These are phyloP conservation scores for Prunella vulgaris DNA, from an alignment of 257 asterid species.

Conservation along the genomic window DNA sequence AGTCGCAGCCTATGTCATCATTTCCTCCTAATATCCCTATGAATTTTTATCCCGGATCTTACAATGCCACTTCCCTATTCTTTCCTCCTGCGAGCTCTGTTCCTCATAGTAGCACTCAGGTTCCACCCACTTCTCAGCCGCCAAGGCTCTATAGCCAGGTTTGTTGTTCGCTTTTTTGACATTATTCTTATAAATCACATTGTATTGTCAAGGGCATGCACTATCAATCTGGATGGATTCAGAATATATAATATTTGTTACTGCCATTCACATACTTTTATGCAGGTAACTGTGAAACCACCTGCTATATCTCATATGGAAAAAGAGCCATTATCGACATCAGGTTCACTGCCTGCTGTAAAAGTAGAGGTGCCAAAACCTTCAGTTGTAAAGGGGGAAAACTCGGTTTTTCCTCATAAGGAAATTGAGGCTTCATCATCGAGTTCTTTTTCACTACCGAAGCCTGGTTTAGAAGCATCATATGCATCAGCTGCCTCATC, in stretches of 20 bases:
- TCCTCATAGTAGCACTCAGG: slow-evolving; percentile 42
- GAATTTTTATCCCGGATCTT: slow-evolving; percentile 46
- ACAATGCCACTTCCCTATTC: slow-evolving; percentile 38
- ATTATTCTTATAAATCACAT: neutral
- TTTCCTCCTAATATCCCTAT: slow-evolving; percentile 47
- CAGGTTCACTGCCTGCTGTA: slow-evolving; percentile 37
- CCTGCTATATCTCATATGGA: slow-evolving; percentile 44
- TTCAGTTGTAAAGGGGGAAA: slow-evolving; percentile 35
- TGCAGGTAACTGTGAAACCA: slow-evolving; percentile 69
- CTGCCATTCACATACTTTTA: slow-evolving; percentile 2
- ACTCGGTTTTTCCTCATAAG: slow-evolving; percentile 28
- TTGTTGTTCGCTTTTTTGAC: slow-evolving; percentile 8
- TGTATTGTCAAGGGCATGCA: neutral
- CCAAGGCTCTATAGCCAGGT: slow-evolving; percentile 64
- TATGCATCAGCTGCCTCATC: slow-evolving; percentile 22
- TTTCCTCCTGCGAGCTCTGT: slow-evolving; percentile 48
- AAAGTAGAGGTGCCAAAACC: slow-evolving; percentile 39
- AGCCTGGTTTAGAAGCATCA: slow-evolving; percentile 36
- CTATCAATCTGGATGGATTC: neutral
- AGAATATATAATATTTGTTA: neutral
- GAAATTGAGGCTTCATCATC: slow-evolving; percentile 34
- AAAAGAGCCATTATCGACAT: slow-evolving; percentile 39
- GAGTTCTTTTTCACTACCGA: slow-evolving; percentile 32
- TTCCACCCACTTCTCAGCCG: slow-evolving; percentile 48
- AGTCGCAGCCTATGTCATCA: slow-evolving; percentile 57